Conservation (phyloP, 176 grass and related monocot species). For the Carex pumila region DNA sequence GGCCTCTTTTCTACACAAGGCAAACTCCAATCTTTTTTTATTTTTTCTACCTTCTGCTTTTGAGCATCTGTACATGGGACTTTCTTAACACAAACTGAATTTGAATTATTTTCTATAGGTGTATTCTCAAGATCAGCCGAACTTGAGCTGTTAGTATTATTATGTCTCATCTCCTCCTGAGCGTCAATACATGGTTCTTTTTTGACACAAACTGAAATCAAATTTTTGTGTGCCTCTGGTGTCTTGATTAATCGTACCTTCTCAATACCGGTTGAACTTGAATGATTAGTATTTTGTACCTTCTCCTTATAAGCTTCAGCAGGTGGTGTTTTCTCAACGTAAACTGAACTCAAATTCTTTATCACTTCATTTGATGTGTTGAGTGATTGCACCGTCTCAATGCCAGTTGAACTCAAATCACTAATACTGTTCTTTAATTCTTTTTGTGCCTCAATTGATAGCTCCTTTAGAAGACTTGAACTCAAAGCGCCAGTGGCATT, state of each 20-base stretch:
- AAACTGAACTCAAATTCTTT: neutral
- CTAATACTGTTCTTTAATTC: neutral
- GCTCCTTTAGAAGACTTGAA: neutral
- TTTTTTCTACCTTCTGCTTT: constrained; percentile 2
- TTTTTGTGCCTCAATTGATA: neutral
- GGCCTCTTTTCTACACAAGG: neutral
- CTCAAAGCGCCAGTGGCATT: neutral
- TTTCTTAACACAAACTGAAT: neutral
- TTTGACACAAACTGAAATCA: neutral
- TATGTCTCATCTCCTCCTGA: neutral
- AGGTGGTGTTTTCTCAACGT: neutral
- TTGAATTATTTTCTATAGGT: neutral
- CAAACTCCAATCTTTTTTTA: neutral
- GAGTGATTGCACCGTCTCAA: neutral
- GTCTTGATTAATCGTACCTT: neutral
- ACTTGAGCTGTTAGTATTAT: neutral
- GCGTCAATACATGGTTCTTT: neutral
- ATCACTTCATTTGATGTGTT: neutral
- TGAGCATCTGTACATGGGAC: neutral
- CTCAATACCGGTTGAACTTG: neutral
- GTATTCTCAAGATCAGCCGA: neutral
- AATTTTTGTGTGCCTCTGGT: neutral
- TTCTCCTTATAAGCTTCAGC: neutral
- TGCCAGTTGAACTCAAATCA: neutral
- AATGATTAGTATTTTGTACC: neutral